Evolutionary conservation across 2,329 filamentous ascomycete species (phyloP).

Genomic region (Dryadomyces sulphureus): DNA sequence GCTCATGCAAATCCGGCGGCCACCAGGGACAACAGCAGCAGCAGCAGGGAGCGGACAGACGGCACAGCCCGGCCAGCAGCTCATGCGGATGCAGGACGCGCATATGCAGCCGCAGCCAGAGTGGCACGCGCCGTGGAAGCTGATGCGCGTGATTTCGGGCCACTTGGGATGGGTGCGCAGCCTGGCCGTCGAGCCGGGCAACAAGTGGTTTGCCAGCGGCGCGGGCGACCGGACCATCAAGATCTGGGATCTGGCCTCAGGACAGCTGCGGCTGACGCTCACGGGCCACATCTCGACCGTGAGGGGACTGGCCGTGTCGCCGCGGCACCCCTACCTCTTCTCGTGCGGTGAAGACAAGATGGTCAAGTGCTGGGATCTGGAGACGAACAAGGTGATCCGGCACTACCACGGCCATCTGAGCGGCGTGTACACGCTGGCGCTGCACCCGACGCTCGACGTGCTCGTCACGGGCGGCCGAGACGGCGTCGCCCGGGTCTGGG

Average conservation of each 20-base stretch:
- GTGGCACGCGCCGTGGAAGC: constrained; percentile 97
- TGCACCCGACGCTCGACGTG: constrained; percentile 93
- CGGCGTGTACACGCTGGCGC: constrained; percentile 79
- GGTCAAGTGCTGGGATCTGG: constrained; percentile 99
- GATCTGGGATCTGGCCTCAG: constrained; percentile 91
- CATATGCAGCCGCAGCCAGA: constrained; percentile 53
- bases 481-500: constrained; percentile 90
- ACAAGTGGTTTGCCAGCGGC: constrained; percentile 94
- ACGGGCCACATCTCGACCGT: constrained; percentile 94
- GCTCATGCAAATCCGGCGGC: constrained; percentile 19
- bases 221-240: constrained; percentile 95
- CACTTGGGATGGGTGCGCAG: constrained; percentile 90
- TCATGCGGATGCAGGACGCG: constrained; percentile 17
- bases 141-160: constrained; percentile 93
- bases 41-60: constrained; percentile 1
- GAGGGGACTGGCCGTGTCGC: constrained; percentile 79
- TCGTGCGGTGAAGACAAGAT: constrained; percentile 98
- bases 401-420: constrained; percentile 96
- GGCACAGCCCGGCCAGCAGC: constrained; percentile 22
- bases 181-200: constrained; percentile 84
- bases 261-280: constrained; percentile 68
- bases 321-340: constrained; percentile 90
- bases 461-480: constrained; percentile 90
- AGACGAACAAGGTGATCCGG: constrained; percentile 98
- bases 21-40: constrained; percentile 9